Conservation (phyloP, 768 basidiomycete species). For the Hebeloma cylindrosporum region DNA sequence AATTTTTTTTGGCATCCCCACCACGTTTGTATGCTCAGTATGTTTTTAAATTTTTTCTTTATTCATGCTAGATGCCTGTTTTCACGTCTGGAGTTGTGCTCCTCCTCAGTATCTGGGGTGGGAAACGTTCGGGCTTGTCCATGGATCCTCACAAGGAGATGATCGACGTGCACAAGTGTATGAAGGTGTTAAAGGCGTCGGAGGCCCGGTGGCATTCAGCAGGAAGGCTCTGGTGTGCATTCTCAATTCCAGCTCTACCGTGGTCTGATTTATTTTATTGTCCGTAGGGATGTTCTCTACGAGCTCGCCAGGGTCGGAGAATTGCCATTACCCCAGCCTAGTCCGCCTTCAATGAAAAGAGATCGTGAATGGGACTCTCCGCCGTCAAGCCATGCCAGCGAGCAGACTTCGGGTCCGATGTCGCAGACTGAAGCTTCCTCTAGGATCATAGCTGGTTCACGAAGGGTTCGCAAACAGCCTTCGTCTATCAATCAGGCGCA, state of each 20-base stretch:
- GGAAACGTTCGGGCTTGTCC: conserved; percentile 47
- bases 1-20: neutral
- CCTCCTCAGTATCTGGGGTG: conserved; percentile 68
- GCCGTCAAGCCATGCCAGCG: conserved; percentile 33
- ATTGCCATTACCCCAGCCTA: conserved; percentile 60
- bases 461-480: conserved; percentile 25
- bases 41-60: conserved; percentile 6
- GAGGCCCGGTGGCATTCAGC: conserved; percentile 46
- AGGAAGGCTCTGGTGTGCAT: conserved; percentile 45
- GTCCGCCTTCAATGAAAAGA: conserved; percentile 42
- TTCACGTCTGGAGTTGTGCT: conserved; percentile 57
- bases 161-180: conserved; percentile 65
- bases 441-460: conserved; percentile 38
- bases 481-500: neutral
- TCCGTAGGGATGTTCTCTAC: conserved; percentile 65
- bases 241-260: too few relatives aligned
- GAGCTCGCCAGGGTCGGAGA: conserved; percentile 73
- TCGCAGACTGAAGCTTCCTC: conserved; percentile 17
- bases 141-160: conserved; percentile 55
- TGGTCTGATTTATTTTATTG: neutral
- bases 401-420: conserved; percentile 11
- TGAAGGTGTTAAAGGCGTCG: conserved; percentile 46
- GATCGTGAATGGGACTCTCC: conserved; percentile 69
- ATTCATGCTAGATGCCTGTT: conserved; percentile 34
- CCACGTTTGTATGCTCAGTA: neutral